Evolutionary conservation across 768 basidiomycete genomes (phyloP), one percentile per base, ranked within the genome.

Genomic region (Mycena rosella): DNA sequence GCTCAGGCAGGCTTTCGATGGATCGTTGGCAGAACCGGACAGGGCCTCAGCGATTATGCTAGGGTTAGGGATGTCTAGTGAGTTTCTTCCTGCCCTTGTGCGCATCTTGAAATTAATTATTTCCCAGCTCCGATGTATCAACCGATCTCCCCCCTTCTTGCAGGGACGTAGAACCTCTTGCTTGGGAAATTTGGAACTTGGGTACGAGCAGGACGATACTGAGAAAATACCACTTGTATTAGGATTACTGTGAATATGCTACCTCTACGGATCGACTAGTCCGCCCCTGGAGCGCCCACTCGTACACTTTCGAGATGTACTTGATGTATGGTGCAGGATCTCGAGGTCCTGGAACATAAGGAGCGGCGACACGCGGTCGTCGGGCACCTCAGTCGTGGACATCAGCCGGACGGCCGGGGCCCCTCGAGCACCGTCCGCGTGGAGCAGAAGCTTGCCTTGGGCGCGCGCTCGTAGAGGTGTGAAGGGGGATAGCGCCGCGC

Each of bases 321-420:
- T 88, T 94, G 49, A 97, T 67, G 73, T 89, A 93, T 94, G 87
- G 75, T 97, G 95, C 56, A 98, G 80, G 7, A 91, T 67, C 69
- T 93, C 91, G n/a, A 97, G 70, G 74, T 97, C 95, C 18, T 79
- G 71, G 75, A 96, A 97, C 15, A 88, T 84, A 22, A 97, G 72
- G 45, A 96, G 76, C 0, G 96, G 96, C 0, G 96, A 93, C 8
- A 98, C 90, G 26, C 85, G 75, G 71, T 95, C 91, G 74, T 98
- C 96, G 1, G 88, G 86, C 5, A 91, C 83, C 20, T 88, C 87
- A 4, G 82, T 78, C 0, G 79, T 77, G 6, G 89, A 85, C 3
- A 87, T 88, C 70, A 94, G 81, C 24, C 93, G 89, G 24, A 97
- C 91, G 94, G 93, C 17, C 89, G 85, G 1, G 81, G 73, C 0